These are phyloP conservation scores for Coelastrella sp. DNA, from an alignment of 139 green algal species.

Conservation along the genomic window DNA sequence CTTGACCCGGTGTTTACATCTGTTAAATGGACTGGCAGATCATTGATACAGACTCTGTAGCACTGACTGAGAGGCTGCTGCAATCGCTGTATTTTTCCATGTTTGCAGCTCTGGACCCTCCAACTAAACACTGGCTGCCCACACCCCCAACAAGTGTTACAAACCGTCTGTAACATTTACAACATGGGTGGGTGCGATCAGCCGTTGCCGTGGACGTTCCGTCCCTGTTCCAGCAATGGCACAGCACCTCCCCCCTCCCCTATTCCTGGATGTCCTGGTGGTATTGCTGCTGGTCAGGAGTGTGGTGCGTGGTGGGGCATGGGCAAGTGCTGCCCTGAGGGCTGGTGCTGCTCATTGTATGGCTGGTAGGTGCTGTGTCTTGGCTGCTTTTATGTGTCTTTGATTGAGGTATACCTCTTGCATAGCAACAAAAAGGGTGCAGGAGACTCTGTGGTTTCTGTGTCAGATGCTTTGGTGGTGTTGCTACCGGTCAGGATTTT, in stretches of 20 bases:
- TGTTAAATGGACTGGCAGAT: too few species aligned
- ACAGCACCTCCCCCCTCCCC: not conserved
- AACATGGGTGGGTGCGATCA: not conserved
- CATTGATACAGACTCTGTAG: too few species aligned
- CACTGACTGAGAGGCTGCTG: too few species aligned
- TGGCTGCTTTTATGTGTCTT: too few species aligned
- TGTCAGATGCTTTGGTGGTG: too few species aligned
- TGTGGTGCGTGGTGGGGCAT: not conserved
- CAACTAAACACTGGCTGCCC: conserved; percentile 35
- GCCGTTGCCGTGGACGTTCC: not conserved
- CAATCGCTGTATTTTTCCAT: not conserved
- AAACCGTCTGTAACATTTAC: not conserved
- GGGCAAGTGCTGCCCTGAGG: conserved; percentile 7
- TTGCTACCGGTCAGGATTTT: too few species aligned
- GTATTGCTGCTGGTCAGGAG: not conserved
- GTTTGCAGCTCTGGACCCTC: not conserved
- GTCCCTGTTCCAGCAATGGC: not conserved
- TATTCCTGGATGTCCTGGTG: not conserved
- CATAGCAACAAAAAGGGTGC: too few species aligned
- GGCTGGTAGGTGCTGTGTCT: not conserved
- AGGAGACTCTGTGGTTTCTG: too few species aligned
- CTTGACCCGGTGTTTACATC: too few species aligned
- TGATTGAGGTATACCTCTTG: too few species aligned
- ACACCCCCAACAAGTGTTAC: conserved; percentile 16
- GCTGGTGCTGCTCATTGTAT: not conserved